Conservation (phyloP, 1,284 basidiomycete genomes). For the Pseudozyma tsukubaensis region DNA sequence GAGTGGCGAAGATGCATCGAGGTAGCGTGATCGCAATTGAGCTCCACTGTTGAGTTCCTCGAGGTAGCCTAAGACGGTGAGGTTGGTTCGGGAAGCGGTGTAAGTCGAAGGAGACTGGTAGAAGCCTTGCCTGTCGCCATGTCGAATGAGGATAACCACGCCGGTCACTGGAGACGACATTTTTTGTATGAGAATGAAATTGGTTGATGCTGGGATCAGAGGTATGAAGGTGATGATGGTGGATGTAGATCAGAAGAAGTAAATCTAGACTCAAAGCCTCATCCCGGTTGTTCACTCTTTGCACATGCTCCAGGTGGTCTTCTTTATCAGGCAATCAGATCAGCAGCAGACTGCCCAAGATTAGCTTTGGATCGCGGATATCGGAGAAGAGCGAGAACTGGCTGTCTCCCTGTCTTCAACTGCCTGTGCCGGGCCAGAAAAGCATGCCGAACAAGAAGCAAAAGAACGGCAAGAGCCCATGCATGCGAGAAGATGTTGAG, state of each 20-base stretch:
- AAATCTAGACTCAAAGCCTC: too few relatives aligned
- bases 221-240: neutral
- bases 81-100: slow-evolving; percentile 77
- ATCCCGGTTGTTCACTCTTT: too few relatives aligned
- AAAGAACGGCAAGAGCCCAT: too few relatives aligned
- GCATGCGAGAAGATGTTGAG: too few relatives aligned
- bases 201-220: too few relatives aligned
- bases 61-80: slow-evolving; percentile 81
- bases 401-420: neutral
- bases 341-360: too few relatives aligned
- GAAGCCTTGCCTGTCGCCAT: slow-evolving; percentile 78
- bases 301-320: too few relatives aligned
- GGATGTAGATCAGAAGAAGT: too few relatives aligned
- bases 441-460: too few relatives aligned
- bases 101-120: slow-evolving; percentile 71
- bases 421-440: neutral
- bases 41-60: slow-evolving; percentile 79
- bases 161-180: slow-evolving; percentile 73
- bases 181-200: too few relatives aligned
- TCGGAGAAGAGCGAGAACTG: slow-evolving; percentile 12
- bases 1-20: slow-evolving; percentile 72
- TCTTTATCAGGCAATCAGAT: too few relatives aligned
- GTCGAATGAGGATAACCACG: slow-evolving; percentile 82
- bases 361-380: too few relatives aligned
- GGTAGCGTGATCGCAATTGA: slow-evolving; percentile 78